These are phyloP conservation scores for Cystoderma amianthinum DNA, from an alignment of 768 basidiomycete genomes.

Conservation along the genomic window DNA sequence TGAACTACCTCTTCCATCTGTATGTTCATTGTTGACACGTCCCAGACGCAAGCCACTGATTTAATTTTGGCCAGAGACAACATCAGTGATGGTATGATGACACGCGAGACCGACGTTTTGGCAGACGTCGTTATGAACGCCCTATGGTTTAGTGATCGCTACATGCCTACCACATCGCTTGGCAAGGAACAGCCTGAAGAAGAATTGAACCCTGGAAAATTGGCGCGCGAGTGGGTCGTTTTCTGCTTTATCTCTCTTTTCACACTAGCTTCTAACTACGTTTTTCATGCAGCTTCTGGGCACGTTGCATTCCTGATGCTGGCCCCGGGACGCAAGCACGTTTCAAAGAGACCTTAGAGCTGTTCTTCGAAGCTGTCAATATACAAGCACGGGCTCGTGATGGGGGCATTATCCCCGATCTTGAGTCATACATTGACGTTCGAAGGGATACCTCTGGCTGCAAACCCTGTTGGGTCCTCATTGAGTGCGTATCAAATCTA, in stretches of 20 bases:
- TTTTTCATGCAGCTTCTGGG: conserved; percentile 57
- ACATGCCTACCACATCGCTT: conserved; percentile 35
- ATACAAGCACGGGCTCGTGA: conserved; percentile 56
- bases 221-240: conserved; percentile 58
- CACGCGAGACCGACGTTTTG: conserved; percentile 48
- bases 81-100: conserved; percentile 75
- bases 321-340: conserved; percentile 54
- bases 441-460: conserved; percentile 72
- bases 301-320: conserved; percentile 50
- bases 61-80: conserved; percentile 41
- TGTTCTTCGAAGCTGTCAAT: conserved; percentile 65
- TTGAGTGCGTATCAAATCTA: conserved; percentile 47
- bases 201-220: conserved; percentile 49
- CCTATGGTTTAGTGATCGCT: conserved; percentile 47
- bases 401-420: conserved; percentile 48
- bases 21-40: conserved; percentile 18
- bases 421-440: conserved; percentile 67
- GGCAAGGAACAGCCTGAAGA: conserved; percentile 30
- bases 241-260: conserved; percentile 5
- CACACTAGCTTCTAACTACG: conserved; percentile 4
- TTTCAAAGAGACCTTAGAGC: conserved; percentile 61
- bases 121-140: conserved; percentile 68
- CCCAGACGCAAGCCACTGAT: conserved; percentile 2
- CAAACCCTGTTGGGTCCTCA: conserved; percentile 70
- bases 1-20: conserved; percentile 55